Evolutionary conservation across 768 basidiomycete species (phyloP), one percentile per base, ranked within the genome.

Genomic region (Coprinellus micaceus): DNA sequence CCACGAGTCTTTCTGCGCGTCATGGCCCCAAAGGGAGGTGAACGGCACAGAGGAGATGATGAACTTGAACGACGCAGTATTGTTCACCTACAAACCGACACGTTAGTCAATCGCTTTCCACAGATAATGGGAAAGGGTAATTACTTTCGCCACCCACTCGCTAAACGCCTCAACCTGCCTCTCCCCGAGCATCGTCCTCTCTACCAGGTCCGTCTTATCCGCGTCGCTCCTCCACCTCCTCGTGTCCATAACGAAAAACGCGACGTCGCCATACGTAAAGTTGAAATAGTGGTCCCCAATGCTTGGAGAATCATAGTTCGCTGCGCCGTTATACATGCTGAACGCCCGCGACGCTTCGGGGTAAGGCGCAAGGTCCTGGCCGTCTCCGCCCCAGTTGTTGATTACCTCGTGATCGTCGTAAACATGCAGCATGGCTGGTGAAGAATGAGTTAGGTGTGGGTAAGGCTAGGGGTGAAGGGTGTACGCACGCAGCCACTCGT

Each of bases 161-260:
- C 82, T 71, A 39, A 91, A 73, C 0, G 82, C 82, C 0, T 77
- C 68, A 26, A 89, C 73, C 65, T 91, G 89, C 29, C 67, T 63
- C 36, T 81, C 79, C 21, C 90, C 89, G 13, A 92, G 78, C 85
- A 91, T 89, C 1, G 84, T 87, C 39, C 74, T 78, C 24, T 66
- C 66, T 7, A 70, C 67, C 28, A 77, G 74, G 22, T 76, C 77
- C 0, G 69, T 67, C 0, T 66, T 67, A n/a, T 64, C 63, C 13
- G 75, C 67, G 45, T 72, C 64, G 3, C 79, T 78, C 21, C 86
- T 78, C 64, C 86, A 79, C 5, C 79, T 74, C 17, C 87, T 76
- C 1, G 86, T 88, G 69, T 91, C 89, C 72, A 86, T 71, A n/a
- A 90, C 86, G 71, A 90, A 91, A 68, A 87, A 90, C 0, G 86